These are phyloP conservation scores for Monosiga brevicollis DNA, from an alignment of 78 protist species.

Conservation along the genomic window DNA sequence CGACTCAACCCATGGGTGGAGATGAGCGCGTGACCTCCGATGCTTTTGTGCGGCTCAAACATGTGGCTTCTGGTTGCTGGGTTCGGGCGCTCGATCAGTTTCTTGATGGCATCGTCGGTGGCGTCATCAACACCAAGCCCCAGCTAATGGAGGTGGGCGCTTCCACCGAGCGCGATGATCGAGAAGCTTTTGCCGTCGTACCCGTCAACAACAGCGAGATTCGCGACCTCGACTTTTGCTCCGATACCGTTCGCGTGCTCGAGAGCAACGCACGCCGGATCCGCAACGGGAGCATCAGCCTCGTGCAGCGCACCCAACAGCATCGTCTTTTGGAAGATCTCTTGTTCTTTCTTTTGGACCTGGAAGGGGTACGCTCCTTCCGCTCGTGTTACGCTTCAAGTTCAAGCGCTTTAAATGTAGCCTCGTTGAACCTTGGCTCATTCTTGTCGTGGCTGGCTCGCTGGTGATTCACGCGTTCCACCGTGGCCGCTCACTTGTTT, in stretches of 20 bases:
- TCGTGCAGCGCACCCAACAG: background rate
- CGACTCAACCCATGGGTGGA: background rate
- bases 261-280: background rate
- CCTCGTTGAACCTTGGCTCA: too few species aligned
- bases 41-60: constrained; percentile 21
- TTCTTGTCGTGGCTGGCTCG: too few species aligned
- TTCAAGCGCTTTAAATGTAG: too few species aligned
- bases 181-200: constrained; percentile 20
- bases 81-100: background rate
- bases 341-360: constrained; percentile 7
- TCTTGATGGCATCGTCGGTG: background rate
- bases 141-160: constrained; percentile 5
- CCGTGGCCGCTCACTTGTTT: too few species aligned
- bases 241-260: background rate
- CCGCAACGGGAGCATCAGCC: background rate
- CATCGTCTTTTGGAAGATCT: constrained; percentile 5
- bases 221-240: constrained; percentile 22
- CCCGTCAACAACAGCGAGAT: constrained; percentile 13
- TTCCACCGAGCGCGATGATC: background rate
- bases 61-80: background rate
- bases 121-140: constrained; percentile 12
- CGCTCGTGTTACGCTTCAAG: too few species aligned
- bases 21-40: constrained; percentile 10
- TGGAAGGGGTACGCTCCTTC: background rate
- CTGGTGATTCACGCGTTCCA: too few species aligned